These are phyloP conservation scores for Rostrohypoxylon terebratum DNA, from an alignment of 495 filamentous ascomycete genomes.

Conservation along the genomic window DNA sequence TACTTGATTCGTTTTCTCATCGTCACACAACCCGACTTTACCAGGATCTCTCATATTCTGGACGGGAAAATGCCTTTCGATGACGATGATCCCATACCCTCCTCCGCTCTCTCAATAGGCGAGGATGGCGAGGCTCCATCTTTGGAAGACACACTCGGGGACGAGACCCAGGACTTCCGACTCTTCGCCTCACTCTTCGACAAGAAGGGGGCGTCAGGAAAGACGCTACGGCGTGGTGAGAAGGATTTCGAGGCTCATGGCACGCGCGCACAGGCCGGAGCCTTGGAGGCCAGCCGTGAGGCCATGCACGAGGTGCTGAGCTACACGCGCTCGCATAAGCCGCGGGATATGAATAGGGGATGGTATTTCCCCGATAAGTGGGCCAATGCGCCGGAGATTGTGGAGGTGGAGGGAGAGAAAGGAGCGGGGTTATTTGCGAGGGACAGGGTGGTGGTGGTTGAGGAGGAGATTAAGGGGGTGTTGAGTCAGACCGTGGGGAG, in stretches of 20 bases:
- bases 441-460: slow-evolving; percentile 63
- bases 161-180: slow-evolving; percentile 91
- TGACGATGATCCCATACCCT: slow-evolving; percentile 56
- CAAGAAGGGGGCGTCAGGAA: slow-evolving; percentile 54
- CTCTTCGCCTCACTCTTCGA: slow-evolving; percentile 71
- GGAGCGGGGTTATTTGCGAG: slow-evolving; percentile 54
- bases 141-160: slow-evolving; percentile 66
- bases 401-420: slow-evolving; percentile 45
- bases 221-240: slow-evolving; percentile 71
- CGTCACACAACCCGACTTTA: background rate
- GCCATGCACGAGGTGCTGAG: slow-evolving; percentile 92
- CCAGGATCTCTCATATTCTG: background rate
- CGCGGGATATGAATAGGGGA: slow-evolving; percentile 66
- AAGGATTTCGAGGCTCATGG: slow-evolving; percentile 97
- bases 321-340: slow-evolving; percentile 72
- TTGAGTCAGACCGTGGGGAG: slow-evolving; percentile 58
- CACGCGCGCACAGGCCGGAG: slow-evolving; percentile 79
- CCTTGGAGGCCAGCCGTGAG: slow-evolving; percentile 80
- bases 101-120: slow-evolving; percentile 25
- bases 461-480: slow-evolving; percentile 57
- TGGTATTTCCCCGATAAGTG: slow-evolving; percentile 66
- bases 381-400: slow-evolving; percentile 45
- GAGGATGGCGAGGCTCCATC: slow-evolving; percentile 45
- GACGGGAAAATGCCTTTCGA: slow-evolving; percentile 54
- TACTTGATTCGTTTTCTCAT: background rate